Conservation (phyloP, 106 monocot species). For the Dendrobium huoshanense region DNA sequence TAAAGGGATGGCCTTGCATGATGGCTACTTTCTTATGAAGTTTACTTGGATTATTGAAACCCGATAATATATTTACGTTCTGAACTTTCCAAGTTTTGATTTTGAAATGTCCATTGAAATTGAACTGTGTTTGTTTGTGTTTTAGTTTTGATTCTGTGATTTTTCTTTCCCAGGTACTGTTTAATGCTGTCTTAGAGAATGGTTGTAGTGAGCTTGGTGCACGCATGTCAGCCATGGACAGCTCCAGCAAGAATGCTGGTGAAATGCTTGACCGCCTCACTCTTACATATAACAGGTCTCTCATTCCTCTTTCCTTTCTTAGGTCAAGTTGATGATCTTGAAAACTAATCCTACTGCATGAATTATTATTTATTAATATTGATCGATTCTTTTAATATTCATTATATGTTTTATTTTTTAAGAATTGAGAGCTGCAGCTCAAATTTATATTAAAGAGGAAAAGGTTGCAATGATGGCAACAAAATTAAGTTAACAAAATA, state of each 20-base stretch:
- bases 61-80: not conserved
- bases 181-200: constrained; percentile 81
- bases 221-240: constrained; percentile 99
- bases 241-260: constrained; percentile 96
- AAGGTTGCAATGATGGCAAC: too few species aligned
- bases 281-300: constrained; percentile 83
- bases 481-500: too few species aligned
- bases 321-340: not conserved
- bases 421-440: too few species aligned
- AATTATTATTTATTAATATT: not conserved
- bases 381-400: not conserved
- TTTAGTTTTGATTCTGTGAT: not conserved
- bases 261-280: constrained; percentile 99
- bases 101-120: not conserved
- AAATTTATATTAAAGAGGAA: too few species aligned
- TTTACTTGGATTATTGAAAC: not conserved
- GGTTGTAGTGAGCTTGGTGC: constrained; percentile 94
- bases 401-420: not conserved
- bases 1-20: too few species aligned
- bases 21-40: not conserved
- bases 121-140: not conserved
- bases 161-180: constrained; percentile 50
- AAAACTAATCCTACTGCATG: not conserved
- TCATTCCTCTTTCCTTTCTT: constrained; percentile 7
- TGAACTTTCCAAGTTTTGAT: not conserved